Evolutionary conservation across 805 yeast species (phyloP).

Genomic region (Candida takata): DNA sequence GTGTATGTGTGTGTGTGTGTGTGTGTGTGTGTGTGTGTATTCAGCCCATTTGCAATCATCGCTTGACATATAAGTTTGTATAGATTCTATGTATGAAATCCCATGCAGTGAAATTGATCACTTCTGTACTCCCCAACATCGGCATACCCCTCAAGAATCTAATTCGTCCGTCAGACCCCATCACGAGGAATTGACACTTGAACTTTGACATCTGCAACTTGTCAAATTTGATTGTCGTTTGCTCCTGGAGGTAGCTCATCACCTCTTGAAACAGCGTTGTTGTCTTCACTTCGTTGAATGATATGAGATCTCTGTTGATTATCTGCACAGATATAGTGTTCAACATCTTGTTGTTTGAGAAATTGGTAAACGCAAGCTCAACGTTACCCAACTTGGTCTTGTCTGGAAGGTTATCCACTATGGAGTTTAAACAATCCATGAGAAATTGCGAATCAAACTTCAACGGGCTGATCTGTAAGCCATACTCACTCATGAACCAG

Average conservation of each 20-base stretch:
- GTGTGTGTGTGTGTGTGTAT: too few species aligned
- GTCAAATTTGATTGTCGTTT: slow-evolving; percentile 25
- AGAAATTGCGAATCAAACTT: slow-evolving; percentile 20
- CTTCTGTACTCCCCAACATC: slow-evolving; percentile 11
- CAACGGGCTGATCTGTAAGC: slow-evolving; percentile 22
- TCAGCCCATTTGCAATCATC: too few species aligned
- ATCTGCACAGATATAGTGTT: slow-evolving; percentile 23
- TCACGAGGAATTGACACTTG: slow-evolving; percentile 15
- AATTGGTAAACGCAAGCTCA: slow-evolving; percentile 20
- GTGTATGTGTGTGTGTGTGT: too few species aligned
- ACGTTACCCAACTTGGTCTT: slow-evolving; percentile 22
- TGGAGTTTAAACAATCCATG: slow-evolving; percentile 21
- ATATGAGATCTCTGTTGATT: slow-evolving; percentile 18
- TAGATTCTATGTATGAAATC: slow-evolving; percentile 17
- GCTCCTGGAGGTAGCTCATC: slow-evolving; percentile 17
- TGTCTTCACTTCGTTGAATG: background rate
- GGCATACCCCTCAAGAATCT: slow-evolving; percentile 19
- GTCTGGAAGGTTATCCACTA: slow-evolving; percentile 14
- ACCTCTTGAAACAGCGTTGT: slow-evolving; percentile 11
- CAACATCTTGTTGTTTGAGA: slow-evolving; percentile 18
- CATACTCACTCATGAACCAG: slow-evolving; percentile 25
- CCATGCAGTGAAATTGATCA: slow-evolving; percentile 21
- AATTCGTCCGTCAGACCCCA: slow-evolving; percentile 18
- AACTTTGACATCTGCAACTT: slow-evolving; percentile 17
- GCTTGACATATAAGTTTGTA: slow-evolving; percentile 8